Evolutionary conservation across 805 yeast genomes (phyloP).

Genomic region (Pichia thaimueangensis): DNA sequence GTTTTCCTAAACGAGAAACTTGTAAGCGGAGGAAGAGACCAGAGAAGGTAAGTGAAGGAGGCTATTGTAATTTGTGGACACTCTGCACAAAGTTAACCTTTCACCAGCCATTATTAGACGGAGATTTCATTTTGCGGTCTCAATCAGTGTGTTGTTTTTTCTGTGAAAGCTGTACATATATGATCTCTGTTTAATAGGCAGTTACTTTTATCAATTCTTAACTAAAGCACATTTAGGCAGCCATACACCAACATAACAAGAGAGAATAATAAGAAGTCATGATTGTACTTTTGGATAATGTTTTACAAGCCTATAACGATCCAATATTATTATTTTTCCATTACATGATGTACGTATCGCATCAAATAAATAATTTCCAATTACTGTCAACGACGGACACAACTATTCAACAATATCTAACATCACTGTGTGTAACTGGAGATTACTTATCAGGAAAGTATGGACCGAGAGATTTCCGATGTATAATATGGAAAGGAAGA

Average conservation of each 20-base stretch:
- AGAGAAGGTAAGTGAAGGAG: too few species aligned
- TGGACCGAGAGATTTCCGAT: slow-evolving; percentile 19
- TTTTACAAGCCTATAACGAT: slow-evolving; percentile 11
- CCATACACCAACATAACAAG: not conserved
- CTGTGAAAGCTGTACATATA: too few species aligned
- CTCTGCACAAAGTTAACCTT: too few species aligned
- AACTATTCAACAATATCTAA: slow-evolving; percentile 14
- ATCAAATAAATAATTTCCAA: slow-evolving; percentile 2
- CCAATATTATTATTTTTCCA: slow-evolving; percentile 11
- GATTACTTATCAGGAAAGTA: slow-evolving; percentile 24
- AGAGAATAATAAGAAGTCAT: not conserved
- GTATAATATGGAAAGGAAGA: slow-evolving; percentile 11
- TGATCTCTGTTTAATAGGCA: too few species aligned
- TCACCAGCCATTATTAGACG: too few species aligned
- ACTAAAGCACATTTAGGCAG: too few species aligned
- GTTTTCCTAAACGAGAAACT: too few species aligned
- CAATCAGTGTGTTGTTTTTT: too few species aligned
- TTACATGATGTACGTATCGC: slow-evolving; percentile 11
- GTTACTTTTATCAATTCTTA: too few species aligned
- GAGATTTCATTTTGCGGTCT: too few species aligned
- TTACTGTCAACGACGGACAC: slow-evolving; percentile 7
- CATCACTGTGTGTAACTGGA: slow-evolving; percentile 14
- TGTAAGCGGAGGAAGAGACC: too few species aligned
- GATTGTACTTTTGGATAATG: slow-evolving; percentile 14
- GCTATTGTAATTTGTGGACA: too few species aligned